These are phyloP conservation scores for Umbelopsis sp. DNA, from an alignment of 192 early-diverging fungal species.

Conservation along the genomic window DNA sequence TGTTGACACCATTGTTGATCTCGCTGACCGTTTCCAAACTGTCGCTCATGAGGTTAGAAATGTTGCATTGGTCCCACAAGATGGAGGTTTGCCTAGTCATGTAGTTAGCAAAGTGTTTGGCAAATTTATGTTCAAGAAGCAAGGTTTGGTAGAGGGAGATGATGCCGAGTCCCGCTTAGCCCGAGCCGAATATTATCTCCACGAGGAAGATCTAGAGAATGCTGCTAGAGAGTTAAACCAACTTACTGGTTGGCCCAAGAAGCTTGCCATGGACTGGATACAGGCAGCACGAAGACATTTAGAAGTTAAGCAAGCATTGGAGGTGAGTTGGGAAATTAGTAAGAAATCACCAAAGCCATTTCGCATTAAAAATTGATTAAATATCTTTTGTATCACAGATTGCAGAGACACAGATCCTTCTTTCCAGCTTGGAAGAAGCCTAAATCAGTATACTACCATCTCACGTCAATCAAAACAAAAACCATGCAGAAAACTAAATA, in stretches of 20 bases:
- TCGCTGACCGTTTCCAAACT: constrained; percentile 69
- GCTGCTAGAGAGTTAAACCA: constrained; percentile 93
- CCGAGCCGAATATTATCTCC: constrained; percentile 73
- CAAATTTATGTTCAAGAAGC: constrained; percentile 80
- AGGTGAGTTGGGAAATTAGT: constrained; percentile 49
- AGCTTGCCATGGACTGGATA: constrained; percentile 87
- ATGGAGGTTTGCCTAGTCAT: constrained; percentile 87
- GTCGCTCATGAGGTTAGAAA: constrained; percentile 71
- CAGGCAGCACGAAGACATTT: constrained; percentile 73
- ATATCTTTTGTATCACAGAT: constrained; percentile 1
- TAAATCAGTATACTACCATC: background rate
- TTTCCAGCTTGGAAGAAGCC: constrained; percentile 18
- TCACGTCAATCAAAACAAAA: background rate
- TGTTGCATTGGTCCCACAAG: constrained; percentile 82
- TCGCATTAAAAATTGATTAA: background rate
- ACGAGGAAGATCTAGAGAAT: constrained; percentile 77
- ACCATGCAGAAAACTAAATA: background rate
- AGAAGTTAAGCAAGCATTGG: constrained; percentile 83
- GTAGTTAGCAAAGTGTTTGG: constrained; percentile 70
- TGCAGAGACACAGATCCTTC: constrained; percentile 10
- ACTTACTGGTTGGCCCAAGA: constrained; percentile 88
- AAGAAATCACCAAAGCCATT: no score
- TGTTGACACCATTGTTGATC: constrained; percentile 63
- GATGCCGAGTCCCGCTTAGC: constrained; percentile 87
- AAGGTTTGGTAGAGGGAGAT: constrained; percentile 81